Evolutionary conservation across 2,329 filamentous ascomycete species (phyloP).

Genomic region (Sporothrix pallida): DNA sequence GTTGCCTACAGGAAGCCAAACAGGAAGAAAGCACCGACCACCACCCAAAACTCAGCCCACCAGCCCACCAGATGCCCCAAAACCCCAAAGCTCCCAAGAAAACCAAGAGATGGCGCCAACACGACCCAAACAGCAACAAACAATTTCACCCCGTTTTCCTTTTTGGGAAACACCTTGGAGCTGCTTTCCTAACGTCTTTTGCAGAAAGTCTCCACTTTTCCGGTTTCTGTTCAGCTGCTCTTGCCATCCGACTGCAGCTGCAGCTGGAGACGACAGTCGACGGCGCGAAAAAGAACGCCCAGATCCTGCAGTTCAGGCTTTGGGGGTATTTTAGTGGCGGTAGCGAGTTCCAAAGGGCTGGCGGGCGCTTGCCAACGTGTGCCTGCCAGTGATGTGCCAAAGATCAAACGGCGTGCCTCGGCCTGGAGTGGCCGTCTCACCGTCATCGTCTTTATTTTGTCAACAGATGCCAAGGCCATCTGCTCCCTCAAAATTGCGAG

Average conservation of each 20-base stretch:
- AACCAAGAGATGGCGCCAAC: not conserved
- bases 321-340: not conserved
- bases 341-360: slow-evolving; percentile 16
- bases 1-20: not conserved
- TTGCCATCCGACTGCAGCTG: slow-evolving; percentile 19
- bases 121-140: not conserved
- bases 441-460: not conserved
- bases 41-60: too few relatives aligned
- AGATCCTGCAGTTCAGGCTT: slow-evolving; percentile 10
- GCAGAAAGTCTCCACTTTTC: not conserved
- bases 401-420: not conserved
- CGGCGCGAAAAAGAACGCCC: slow-evolving; percentile 5
- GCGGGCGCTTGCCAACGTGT: not conserved
- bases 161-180: not conserved
- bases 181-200: slow-evolving; percentile 15
- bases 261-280: not conserved
- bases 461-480: not conserved
- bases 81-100: too few relatives aligned
- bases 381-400: not conserved
- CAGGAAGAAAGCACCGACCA: too few relatives aligned
- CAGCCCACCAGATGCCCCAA: too few relatives aligned
- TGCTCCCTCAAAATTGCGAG: slow-evolving; percentile 7
- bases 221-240: slow-evolving; percentile 18
- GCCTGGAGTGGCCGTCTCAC: not conserved
- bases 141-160: slow-evolving; percentile 1